Percentiles rank a stretch among this genome's conserved stretches.
Evolutionary conservation across 225 moss, liverwort and hornwort genomes (phyloP).

Genomic region (Neckera pumila): DNA sequence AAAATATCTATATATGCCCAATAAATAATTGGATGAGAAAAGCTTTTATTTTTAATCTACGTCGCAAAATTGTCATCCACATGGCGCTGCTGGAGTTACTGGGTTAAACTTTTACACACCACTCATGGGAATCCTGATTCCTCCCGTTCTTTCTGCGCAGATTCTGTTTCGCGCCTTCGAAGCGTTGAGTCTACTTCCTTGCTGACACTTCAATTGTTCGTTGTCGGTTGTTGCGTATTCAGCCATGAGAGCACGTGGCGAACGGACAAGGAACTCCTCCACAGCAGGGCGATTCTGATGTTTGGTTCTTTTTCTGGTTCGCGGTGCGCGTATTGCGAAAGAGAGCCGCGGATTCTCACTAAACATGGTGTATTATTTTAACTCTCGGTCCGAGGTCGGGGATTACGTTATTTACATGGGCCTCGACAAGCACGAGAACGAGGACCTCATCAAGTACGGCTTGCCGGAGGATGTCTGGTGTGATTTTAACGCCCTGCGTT

Average conservation of each 20-base stretch:
- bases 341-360: not conserved
- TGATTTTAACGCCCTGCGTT: not conserved
- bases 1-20: too few relatives aligned
- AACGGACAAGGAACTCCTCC: too few relatives aligned
- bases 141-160: not conserved
- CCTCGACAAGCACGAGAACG: slow-evolving; percentile 97
- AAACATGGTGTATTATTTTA: slow-evolving; percentile 87
- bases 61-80: too few relatives aligned
- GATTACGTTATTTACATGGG: slow-evolving; percentile 96
- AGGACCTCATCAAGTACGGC: slow-evolving; percentile 97
- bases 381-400: slow-evolving; percentile 80
- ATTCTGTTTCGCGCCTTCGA: not conserved
- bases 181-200: not conserved
- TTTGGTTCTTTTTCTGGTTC: not conserved
- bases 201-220: not conserved
- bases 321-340: not conserved
- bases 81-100: too few relatives aligned
- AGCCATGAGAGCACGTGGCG: not conserved
- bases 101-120: too few relatives aligned
- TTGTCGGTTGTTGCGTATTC: not conserved
- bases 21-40: too few relatives aligned
- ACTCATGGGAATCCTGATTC: too few relatives aligned
- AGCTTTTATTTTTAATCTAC: too few relatives aligned
- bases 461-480: slow-evolving; percentile 93
- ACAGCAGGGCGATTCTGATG: not conserved